These are phyloP conservation scores for Phytophthora constricta DNA, from an alignment of 352 stramenopile genomes.

Conservation along the genomic window DNA sequence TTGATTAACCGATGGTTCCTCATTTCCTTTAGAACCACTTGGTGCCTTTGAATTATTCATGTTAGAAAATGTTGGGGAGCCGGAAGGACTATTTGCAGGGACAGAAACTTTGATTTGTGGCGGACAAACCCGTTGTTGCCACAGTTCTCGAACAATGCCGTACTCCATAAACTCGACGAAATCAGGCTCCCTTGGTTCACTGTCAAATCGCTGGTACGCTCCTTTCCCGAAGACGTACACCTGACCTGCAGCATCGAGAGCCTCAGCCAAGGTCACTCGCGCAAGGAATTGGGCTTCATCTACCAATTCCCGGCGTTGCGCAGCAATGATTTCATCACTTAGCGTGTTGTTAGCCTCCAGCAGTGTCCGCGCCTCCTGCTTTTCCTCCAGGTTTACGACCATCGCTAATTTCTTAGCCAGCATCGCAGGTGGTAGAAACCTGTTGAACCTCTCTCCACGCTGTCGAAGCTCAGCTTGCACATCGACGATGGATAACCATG, in stretches of 20 bases:
- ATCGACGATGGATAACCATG: constrained; percentile 72
- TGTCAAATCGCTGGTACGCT: constrained; percentile 67
- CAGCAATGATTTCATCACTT: constrained; percentile 53
- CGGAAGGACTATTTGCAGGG: no score
- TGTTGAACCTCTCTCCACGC: constrained; percentile 71
- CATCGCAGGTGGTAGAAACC: constrained; percentile 53
- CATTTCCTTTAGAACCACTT: background rate
- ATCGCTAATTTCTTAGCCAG: constrained; percentile 71
- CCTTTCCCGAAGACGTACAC: constrained; percentile 85
- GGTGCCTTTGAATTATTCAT: background rate
- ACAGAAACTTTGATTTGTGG: no score
- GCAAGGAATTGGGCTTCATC: constrained; percentile 58
- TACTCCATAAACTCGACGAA: constrained; percentile 85
- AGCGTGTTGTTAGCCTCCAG: constrained; percentile 60
- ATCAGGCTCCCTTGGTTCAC: constrained; percentile 56
- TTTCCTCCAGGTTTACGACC: constrained; percentile 74
- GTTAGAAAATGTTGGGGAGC: background rate
- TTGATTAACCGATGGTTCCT: background rate
- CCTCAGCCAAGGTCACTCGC: constrained; percentile 51
- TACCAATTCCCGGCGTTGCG: constrained; percentile 54
- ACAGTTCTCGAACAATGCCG: constrained; percentile 56
- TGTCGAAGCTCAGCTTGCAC: constrained; percentile 66
- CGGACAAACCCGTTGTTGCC: constrained; percentile 61
- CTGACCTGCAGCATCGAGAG: constrained; percentile 75
- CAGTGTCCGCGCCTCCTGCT: constrained; percentile 63